Conservation (phyloP, 345 rosid genomes). For the Camelina neglecta region DNA sequence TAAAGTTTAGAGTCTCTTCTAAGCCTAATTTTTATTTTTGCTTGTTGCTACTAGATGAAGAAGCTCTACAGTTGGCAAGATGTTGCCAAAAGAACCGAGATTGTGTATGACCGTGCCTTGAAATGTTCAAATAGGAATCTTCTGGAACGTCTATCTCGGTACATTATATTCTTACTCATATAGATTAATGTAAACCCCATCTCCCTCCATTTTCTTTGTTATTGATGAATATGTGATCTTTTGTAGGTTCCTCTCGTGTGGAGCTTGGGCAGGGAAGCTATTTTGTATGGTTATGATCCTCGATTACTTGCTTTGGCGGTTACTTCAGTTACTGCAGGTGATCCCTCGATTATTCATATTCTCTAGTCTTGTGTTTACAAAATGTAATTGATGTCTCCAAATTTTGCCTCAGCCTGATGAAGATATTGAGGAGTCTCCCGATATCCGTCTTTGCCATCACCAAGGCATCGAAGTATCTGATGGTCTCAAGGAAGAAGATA, state of each 20-base stretch:
- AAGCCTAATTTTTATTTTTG: background rate
- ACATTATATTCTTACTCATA: slow-evolving; percentile 35
- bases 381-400: background rate
- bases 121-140: slow-evolving; percentile 70
- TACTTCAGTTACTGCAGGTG: slow-evolving; percentile 74
- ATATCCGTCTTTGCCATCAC: slow-evolving; percentile 39
- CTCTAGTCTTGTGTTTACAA: background rate
- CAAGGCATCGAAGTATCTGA: background rate
- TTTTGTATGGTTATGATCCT: slow-evolving; percentile 92
- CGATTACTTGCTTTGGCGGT: slow-evolving; percentile 74
- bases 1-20: background rate
- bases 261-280: slow-evolving; percentile 94
- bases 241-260: slow-evolving; percentile 83
- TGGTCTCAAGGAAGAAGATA: background rate
- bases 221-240: background rate
- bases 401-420: slow-evolving; percentile 62
- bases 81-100: slow-evolving; percentile 93
- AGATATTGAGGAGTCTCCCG: slow-evolving; percentile 80
- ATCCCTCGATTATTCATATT: background rate
- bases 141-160: slow-evolving; percentile 69
- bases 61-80: slow-evolving; percentile 94
- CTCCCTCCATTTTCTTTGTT: background rate
- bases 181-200: background rate
- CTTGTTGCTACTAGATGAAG: slow-evolving; percentile 53
- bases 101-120: slow-evolving; percentile 78